Evolutionary conservation across 1,284 basidiomycete species (phyloP), one percentile per base, ranked within the genome.

Genomic region (Ustilago curta): DNA sequence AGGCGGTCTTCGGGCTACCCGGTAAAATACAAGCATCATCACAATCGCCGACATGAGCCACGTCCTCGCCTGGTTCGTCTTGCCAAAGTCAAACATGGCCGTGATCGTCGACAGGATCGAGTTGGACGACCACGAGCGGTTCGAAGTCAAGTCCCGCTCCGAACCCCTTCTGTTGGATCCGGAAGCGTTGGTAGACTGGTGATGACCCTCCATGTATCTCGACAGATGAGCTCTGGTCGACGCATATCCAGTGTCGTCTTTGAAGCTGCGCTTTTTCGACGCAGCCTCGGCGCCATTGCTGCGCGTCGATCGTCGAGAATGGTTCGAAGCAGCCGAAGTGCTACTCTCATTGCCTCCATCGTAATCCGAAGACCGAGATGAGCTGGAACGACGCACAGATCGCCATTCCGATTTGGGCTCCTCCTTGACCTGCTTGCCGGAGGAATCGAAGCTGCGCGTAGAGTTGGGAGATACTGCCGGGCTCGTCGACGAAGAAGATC

Each of bases 31-130:
- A 7, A 75, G 23, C 56, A 75, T 49, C 67, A 70, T 60, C 8
- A 70, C 72, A n/a, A 75, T 70, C n/a, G 63, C 63, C 48, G 63
- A 59, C 67, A 70, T 63, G 37, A 75, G 59, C 40, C 49, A 55
- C n/a, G 42, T 70, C n/a, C 72, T 39, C 1, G 72, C 56, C 63
- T 57, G 63, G 27, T 44, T 63, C n/a, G 53, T 35, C 23, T 59
- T 70, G 54, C 72, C 59, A 1, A 66, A 57, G 21, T 75, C 67
- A 39, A 75, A 75, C 53, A 62, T 49, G 21, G 63, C 35, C 6
- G 52, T 59, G 48, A 75, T 50, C 12, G 57, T 67, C 31, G 72
- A 59, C 23, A 75, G 47, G 25, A 70, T 48, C 42, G 63, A 72
- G 37, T 55, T 67, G 43, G 32, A 47, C 23, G 40, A 55, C 14